A percentile compares a stretch with the other conserved stretches of the same genome.
These are phyloP conservation scores for Ustilago shanxiensis DNA, from an alignment of 1,284 basidiomycete genomes.

Conservation along the genomic window DNA sequence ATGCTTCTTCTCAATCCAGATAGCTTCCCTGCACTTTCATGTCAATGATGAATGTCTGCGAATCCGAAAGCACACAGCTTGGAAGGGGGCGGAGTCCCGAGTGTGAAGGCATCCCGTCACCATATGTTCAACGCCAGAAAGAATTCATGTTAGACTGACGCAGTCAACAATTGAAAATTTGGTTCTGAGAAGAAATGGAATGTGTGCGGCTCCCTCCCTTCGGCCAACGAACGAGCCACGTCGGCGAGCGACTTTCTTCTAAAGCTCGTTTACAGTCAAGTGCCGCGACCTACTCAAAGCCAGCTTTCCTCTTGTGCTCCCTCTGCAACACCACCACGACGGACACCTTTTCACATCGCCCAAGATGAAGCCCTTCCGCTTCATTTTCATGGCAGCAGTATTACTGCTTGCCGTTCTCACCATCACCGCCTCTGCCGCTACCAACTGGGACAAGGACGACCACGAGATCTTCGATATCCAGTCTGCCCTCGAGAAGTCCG, in stretches of 20 bases:
- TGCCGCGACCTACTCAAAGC: background rate
- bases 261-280: background rate
- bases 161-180: slow-evolving; percentile 1
- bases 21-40: background rate
- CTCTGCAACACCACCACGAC: background rate
- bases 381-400: slow-evolving; percentile 19
- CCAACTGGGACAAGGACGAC: slow-evolving; percentile 62
- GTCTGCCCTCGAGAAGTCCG: slow-evolving; percentile 55
- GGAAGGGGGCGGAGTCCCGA: background rate
- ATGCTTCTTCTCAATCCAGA: background rate
- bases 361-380: slow-evolving; percentile 32
- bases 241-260: slow-evolving; percentile 15
- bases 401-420: slow-evolving; percentile 29
- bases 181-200: slow-evolving; percentile 18
- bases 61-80: background rate
- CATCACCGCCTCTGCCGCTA: slow-evolving; percentile 22
- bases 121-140: background rate
- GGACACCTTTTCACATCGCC: background rate
- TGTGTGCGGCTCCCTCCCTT: background rate
- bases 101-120: background rate
- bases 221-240: slow-evolving; percentile 39
- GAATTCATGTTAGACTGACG: background rate
- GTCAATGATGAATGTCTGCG: background rate
- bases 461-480: slow-evolving; percentile 69
- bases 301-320: slow-evolving; percentile 2